Evolutionary conservation across 2,329 filamentous ascomycete species (phyloP).

Genomic region (Chaetomium sp.): DNA sequence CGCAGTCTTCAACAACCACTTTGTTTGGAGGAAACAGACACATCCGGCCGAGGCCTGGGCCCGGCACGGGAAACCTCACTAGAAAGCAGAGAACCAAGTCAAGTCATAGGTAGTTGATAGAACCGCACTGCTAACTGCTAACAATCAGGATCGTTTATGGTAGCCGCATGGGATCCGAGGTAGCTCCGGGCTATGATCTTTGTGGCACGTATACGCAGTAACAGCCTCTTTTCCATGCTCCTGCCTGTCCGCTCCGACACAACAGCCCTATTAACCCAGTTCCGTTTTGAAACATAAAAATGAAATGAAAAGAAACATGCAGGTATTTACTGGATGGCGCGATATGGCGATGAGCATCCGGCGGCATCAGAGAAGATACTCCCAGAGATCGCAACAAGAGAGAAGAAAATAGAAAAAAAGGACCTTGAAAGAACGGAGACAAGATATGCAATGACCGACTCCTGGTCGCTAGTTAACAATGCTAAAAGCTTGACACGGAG

Average conservation of each 20-base stretch:
- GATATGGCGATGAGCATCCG: not conserved
- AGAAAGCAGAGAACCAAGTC: no score
- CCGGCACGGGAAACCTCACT: no score
- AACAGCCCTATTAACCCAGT: not conserved
- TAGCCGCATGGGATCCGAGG: no score
- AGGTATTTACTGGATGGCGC: not conserved
- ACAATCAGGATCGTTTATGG: no score
- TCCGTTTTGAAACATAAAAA: not conserved
- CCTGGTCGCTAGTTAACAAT: slow-evolving; percentile 15
- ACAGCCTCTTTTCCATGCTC: no score
- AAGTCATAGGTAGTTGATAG: no score
- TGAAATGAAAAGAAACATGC: not conserved
- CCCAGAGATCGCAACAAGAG: not conserved
- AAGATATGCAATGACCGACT: slow-evolving; percentile 10
- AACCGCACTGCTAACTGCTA: no score
- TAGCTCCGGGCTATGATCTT: no score
- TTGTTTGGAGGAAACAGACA: no score
- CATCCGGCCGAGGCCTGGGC: no score
- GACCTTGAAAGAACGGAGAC: not conserved
- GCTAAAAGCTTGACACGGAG: not conserved
- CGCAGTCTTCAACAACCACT: no score
- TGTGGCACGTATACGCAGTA: no score
- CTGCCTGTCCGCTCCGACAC: not conserved
- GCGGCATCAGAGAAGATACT: not conserved
- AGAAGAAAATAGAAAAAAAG: slow-evolving; percentile 1